Percentiles rank a stretch among this genome's conserved stretches.
These are phyloP conservation scores for Panicum hallii DNA, from an alignment of 202 grass and related monocot species.

Conservation along the genomic window DNA sequence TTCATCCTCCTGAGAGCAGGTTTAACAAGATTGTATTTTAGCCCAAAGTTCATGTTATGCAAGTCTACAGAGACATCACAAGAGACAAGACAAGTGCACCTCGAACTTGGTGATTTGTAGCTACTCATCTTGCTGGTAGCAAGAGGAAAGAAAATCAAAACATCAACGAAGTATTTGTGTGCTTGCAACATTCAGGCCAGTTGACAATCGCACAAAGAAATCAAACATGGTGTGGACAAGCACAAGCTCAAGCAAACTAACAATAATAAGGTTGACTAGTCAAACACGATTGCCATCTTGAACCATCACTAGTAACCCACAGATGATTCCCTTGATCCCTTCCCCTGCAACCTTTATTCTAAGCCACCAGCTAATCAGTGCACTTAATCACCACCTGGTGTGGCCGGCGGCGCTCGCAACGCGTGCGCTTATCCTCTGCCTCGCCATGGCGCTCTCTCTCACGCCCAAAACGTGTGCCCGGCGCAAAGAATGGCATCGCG, in stretches of 20 bases:
- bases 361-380: constrained; percentile 7
- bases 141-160: background rate
- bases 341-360: constrained; percentile 25
- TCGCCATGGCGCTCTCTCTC: constrained; percentile 13
- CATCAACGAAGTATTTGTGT: background rate
- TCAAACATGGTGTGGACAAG: background rate
- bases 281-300: background rate
- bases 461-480: constrained; percentile 50
- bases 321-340: background rate
- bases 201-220: background rate
- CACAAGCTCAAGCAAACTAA: background rate
- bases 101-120: no score
- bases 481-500: background rate
- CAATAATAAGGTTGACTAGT: background rate
- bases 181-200: background rate
- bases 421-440: constrained; percentile 43
- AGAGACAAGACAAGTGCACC: no score
- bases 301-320: background rate
- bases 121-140: background rate
- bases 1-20: background rate
- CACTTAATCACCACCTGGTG: background rate
- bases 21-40: background rate
- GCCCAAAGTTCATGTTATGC: no score
- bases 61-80: no score
- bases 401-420: background rate